Base-by-base conservation (phyloP, 169 alveolate species). In the Plasmodium sp. region DNA sequence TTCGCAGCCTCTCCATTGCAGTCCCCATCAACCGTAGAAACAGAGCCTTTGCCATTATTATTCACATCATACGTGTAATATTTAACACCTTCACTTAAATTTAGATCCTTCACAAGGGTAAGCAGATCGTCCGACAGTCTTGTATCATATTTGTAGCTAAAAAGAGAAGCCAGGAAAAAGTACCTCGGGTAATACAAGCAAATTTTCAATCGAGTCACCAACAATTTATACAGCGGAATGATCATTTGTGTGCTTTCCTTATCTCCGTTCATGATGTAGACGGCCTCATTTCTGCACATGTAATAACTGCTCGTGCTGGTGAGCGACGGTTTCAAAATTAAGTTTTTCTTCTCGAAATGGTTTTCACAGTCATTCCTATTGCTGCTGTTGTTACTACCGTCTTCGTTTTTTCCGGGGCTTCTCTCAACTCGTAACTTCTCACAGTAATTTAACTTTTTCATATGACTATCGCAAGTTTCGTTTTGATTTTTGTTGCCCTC, bases 161-260 rank as follows among this genome's bases (percentile, higher is more conserved):
- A 83, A 34, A 92, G 79, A 10, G 72, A 92, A 22, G 95, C 83
- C 74, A 92, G 18, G 81, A 92, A 92, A 81, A 92, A 92, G 75
- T 81, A 92, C 22, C 34, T 36, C 2, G 95, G 95, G 45, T 92
- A 81, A 36, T 92, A 92, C 67, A 92, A 81, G 45, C 95, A 92
- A 33, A 92, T 82, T 48, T 92, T 92, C 77, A 92, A 92, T 71
- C 95, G 31, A 31, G 88, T 83, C 39, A 83, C 84, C 77, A 92
- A 92, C 58, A 92, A 92, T 92, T 92, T 92, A 82, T 77, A 92
- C 54, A 92, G 18, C 2, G 95, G 92, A 18, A 82, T 83, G 41
- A 92, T 81, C 58, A 92, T 81, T 27, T 92, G 83, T 16, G 84
- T 36, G 56, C 75, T 51, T 72, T 83, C 92, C 77, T 92, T 81